Evolutionary conservation across 768 basidiomycete species (phyloP).

Genomic region (Hortiboletus flavorubellus): DNA sequence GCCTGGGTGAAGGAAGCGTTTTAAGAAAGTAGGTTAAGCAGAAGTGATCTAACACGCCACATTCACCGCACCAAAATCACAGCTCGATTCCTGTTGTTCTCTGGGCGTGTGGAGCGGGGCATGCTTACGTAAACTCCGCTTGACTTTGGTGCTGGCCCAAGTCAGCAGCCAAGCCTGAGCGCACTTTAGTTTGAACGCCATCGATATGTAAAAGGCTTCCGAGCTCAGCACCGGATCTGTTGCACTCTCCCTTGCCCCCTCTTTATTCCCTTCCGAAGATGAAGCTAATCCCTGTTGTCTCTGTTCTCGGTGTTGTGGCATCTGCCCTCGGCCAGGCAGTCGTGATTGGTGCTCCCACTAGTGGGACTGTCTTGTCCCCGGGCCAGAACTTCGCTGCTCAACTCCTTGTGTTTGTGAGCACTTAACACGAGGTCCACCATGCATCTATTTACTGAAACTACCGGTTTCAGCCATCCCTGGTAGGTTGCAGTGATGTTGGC

Average conservation of each 20-base stretch:
- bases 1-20: no score
- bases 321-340: conserved; percentile 29
- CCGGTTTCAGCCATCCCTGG: conserved; percentile 16
- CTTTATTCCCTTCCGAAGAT: conserved; percentile 3
- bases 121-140: no score
- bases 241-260: not conserved
- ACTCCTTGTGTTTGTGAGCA: conserved; percentile 22
- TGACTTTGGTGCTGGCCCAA: no score
- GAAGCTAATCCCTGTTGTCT: conserved; percentile 11
- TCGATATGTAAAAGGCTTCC: no score
- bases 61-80: no score
- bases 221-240: no score
- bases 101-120: no score
- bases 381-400: conserved; percentile 21
- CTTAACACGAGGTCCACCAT: not conserved
- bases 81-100: no score
- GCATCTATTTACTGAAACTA: not conserved
- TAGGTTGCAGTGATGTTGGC: conserved; percentile 24
- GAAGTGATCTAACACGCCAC: no score
- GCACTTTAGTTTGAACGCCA: no score
- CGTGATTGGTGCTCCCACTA: conserved; percentile 19
- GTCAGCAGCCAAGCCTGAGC: no score
- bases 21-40: no score
- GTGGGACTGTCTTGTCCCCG: conserved; percentile 14
- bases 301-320: not conserved